A percentile compares a stretch with the other conserved stretches of the same genome.
These are phyloP conservation scores for Setaria italica DNA, from an alignment of 202 grass and related monocot species.

Conservation along the genomic window DNA sequence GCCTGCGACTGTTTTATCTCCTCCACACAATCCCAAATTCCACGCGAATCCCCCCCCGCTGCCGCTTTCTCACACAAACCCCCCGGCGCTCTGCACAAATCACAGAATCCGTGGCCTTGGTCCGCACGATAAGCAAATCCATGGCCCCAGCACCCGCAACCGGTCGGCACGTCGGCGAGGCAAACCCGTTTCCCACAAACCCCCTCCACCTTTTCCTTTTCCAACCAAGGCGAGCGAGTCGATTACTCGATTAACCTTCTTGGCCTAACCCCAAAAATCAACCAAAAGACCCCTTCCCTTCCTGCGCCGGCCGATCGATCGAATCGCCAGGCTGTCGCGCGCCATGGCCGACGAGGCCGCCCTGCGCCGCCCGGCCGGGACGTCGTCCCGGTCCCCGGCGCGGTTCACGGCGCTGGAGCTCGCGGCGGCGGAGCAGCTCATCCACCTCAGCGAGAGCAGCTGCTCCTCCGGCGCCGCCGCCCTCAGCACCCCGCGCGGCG, in stretches of 20 bases:
- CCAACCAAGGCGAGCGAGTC: too few relatives aligned
- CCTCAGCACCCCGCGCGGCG: slow-evolving; percentile 18
- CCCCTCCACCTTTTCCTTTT: not conserved
- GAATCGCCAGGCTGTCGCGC: not conserved
- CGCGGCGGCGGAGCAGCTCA: slow-evolving; percentile 61
- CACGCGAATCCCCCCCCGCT: slow-evolving; percentile 6
- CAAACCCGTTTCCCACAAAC: not conserved
- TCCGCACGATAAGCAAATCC: not conserved
- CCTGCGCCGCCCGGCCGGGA: too few relatives aligned
- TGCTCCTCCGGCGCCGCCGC: slow-evolving; percentile 36
- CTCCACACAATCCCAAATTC: slow-evolving; percentile 19
- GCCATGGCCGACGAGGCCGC: slow-evolving; percentile 14
- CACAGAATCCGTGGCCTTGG: not conserved
- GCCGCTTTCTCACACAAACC: too few relatives aligned
- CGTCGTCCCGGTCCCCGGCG: not conserved
- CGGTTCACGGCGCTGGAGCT: slow-evolving; percentile 61
- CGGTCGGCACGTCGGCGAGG: not conserved
- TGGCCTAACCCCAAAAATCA: not conserved
- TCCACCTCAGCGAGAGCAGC: slow-evolving; percentile 74
- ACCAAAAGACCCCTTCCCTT: not conserved
- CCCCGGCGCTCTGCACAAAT: not conserved
- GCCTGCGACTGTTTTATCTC: not conserved
- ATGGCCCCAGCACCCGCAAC: not conserved
- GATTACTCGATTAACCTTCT: too few relatives aligned
- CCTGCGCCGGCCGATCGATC: not conserved